Evolutionary conservation across 768 basidiomycete species (phyloP), one percentile per base, ranked within the genome.

Genomic region (Naganishia friedmannii): DNA sequence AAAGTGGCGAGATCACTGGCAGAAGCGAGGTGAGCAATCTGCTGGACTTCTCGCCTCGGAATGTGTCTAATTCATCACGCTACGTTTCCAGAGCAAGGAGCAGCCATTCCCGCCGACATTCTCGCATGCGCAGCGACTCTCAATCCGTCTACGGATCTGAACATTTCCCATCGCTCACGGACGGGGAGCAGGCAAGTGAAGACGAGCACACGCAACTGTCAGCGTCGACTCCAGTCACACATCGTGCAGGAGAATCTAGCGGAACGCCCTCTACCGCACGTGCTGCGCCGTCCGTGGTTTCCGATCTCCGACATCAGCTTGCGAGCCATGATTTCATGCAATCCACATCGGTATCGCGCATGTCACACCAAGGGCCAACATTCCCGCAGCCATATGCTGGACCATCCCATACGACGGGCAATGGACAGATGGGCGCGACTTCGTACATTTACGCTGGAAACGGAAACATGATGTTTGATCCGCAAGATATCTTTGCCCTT

Each of bases 101-200:
- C 60, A 63, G 28, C 26, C 60, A 63, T 39, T 39, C 39, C 42
- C 60, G 60, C 9, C 37, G 60, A 26, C 37, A 45, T 39, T 63
- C 60, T 23, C 60, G 60, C n/a, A 42, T 63, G 60, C 39, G 29
- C 37, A 63, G 60, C 60, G 60, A 63, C 19, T 63, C 60, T n/a
- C 60, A 63, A 15, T 63, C 60, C 37, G 23, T 45, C 12, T 26
- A 63, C 6, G 60, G 39, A 15, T 63, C 39, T 1, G 60, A 46
- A 13, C 8, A 28, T 29, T 26, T 26, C 39, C 60, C 23, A 8
- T 23, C 15, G 42, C 37, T 42, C 42, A 63, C 39, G 21, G 60
- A 63, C 60, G 23, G 26, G n/a, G 60, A 63, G 9, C 39, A 63
- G 21, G 60, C 26, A 29, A 45, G 23, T 29, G 39, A 23, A 23